A percentile compares a stretch with the other conserved stretches of the same genome.
Evolutionary conservation across 1,284 basidiomycete genomes (phyloP).

Genomic region (Apiotrichum veenhuisii): DNA sequence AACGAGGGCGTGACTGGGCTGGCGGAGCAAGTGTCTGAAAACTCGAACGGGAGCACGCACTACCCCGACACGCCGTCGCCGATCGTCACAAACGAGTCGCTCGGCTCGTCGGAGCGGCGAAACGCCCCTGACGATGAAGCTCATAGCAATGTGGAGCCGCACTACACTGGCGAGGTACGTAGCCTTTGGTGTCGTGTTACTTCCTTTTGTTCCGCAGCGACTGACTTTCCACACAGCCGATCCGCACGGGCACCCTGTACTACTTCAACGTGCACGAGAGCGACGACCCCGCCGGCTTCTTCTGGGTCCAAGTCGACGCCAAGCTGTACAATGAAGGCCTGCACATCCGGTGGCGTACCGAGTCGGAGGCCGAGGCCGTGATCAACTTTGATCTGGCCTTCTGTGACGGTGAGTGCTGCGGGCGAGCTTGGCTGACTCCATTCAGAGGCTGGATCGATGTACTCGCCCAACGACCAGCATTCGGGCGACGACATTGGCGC

Average conservation of each 20-base stretch:
- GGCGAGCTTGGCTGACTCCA: conserved; percentile 7
- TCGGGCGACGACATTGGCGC: conserved; percentile 79
- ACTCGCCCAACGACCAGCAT: conserved; percentile 69
- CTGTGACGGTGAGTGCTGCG: conserved; percentile 53
- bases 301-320: conserved; percentile 80
- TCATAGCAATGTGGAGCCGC: conserved; percentile 2
- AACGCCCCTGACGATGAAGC: not conserved
- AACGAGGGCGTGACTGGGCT: conserved; percentile 38
- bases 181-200: too few species aligned
- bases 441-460: conserved; percentile 70
- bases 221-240: conserved; percentile 58
- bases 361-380: conserved; percentile 69
- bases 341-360: conserved; percentile 73
- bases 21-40: conserved; percentile 5
- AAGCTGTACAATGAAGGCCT: conserved; percentile 74
- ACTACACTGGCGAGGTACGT: conserved; percentile 54
- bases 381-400: conserved; percentile 77
- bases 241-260: conserved; percentile 76
- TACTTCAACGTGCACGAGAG: conserved; percentile 77
- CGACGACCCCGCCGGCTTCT: conserved; percentile 60
- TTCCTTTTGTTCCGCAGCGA: too few species aligned
- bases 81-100: not conserved
- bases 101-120: not conserved
- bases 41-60: not conserved
- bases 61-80: not conserved